These are phyloP conservation scores for Chloromonas sp. DNA, from an alignment of 163 green algal genomes.

Conservation along the genomic window DNA sequence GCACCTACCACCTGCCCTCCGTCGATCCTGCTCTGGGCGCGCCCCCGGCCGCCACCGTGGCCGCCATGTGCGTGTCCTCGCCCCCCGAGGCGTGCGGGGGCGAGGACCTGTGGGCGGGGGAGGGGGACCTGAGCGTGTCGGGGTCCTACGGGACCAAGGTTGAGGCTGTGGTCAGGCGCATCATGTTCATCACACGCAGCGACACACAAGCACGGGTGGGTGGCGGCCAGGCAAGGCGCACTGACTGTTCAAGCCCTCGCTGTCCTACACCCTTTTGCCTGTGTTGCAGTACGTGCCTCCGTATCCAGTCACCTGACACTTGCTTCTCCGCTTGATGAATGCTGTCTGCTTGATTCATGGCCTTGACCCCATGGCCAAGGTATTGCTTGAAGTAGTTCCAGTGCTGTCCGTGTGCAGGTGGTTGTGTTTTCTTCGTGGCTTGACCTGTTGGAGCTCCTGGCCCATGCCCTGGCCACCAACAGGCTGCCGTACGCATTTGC, in stretches of 20 bases:
- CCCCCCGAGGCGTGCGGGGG: background rate
- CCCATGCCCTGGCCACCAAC: conserved; percentile 69
- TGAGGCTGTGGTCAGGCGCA: conserved; percentile 67
- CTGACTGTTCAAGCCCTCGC: background rate
- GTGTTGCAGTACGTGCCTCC: too few species aligned
- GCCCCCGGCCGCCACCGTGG: too few species aligned
- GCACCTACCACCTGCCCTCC: too few species aligned
- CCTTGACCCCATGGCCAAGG: too few species aligned
- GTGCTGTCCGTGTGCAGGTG: conserved; percentile 24
- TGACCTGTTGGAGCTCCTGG: conserved; percentile 74
- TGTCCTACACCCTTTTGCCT: too few species aligned
- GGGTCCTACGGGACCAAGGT: conserved; percentile 79
- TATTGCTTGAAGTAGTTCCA: too few species aligned
- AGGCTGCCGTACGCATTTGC: conserved; percentile 44
- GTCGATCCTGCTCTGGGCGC: too few species aligned
- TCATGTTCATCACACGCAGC: conserved; percentile 44
- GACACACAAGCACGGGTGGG: background rate
- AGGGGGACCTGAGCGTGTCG: conserved; percentile 34
- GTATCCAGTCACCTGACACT: too few species aligned
- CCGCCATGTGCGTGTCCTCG: too few species aligned
- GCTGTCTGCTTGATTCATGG: too few species aligned
- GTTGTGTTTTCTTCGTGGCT: conserved; percentile 85
- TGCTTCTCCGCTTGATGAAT: too few species aligned
- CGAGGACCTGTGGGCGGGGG: conserved; percentile 22
- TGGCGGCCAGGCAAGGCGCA: too few species aligned